Evolutionary conservation across 225 moss, liverwort and hornwort genomes (phyloP).

Genomic region (Asterella californica): DNA sequence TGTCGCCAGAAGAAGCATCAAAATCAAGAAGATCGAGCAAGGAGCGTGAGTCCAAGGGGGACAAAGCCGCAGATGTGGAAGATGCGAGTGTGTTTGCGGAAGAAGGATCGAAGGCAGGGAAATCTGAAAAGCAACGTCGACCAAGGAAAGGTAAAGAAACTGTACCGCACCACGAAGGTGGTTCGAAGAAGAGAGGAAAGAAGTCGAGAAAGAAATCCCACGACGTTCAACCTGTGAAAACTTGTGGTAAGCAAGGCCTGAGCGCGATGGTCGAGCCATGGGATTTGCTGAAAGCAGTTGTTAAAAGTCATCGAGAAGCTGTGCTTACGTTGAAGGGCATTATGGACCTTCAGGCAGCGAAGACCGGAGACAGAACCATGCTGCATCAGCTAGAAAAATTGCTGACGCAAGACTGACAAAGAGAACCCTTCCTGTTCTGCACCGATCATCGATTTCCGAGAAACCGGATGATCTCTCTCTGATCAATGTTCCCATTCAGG

Average conservation of each 20-base stretch:
- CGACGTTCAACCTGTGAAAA: background rate
- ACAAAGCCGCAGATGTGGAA: background rate
- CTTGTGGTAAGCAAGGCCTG: background rate
- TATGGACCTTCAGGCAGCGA: conserved; percentile 11
- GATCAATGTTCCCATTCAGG: too few species aligned
- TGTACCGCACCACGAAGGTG: background rate
- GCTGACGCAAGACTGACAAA: conserved; percentile 1
- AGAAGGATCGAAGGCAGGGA: background rate
- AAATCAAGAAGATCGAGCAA: background rate
- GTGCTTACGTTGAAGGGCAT: conserved; percentile 14
- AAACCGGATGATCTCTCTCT: too few species aligned
- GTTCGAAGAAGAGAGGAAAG: conserved; percentile 4
- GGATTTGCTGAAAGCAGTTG: background rate
- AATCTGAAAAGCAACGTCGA: background rate
- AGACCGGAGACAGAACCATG: conserved; percentile 5
- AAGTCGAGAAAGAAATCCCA: background rate
- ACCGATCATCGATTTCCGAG: too few species aligned
- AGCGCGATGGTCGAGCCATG: conserved; percentile 17
- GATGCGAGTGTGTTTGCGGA: too few species aligned
- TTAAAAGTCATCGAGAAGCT: conserved; percentile 3
- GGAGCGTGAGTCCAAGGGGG: background rate
- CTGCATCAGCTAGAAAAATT: conserved; percentile 6
- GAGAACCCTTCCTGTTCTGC: background rate
- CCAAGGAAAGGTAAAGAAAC: background rate
- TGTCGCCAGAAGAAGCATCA: background rate